These are phyloP conservation scores for Coemansia interrupta DNA, from an alignment of 192 early-diverging fungal species.

Conservation along the genomic window DNA sequence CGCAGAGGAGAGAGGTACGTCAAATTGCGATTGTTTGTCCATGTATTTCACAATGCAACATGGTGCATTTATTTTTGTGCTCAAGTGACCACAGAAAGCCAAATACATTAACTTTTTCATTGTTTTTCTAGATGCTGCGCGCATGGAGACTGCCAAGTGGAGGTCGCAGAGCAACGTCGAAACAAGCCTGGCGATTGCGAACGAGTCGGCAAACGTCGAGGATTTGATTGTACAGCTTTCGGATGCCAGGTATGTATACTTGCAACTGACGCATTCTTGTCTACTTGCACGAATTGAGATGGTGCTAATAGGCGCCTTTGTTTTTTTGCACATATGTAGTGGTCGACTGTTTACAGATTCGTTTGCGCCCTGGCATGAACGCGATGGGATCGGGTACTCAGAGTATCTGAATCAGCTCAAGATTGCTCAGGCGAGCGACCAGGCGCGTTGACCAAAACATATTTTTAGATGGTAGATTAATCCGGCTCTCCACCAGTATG, in stretches of 20 bases:
- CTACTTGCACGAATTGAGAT: background rate
- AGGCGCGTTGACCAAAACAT: background rate
- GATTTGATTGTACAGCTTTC: slow-evolving; percentile 4
- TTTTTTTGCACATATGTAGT: slow-evolving; percentile 22
- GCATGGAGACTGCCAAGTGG: background rate
- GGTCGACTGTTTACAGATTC: slow-evolving; percentile 39
- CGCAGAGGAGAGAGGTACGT: slow-evolving; percentile 1
- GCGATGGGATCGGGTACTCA: slow-evolving; percentile 33
- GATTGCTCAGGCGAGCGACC: slow-evolving; percentile 39
- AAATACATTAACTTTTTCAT: background rate
- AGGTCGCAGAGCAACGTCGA: background rate
- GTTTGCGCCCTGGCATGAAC: slow-evolving; percentile 46
- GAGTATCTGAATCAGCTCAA: slow-evolving; percentile 44
- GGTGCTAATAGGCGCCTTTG: background rate
- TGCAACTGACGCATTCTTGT: background rate
- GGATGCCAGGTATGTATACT: slow-evolving; percentile 8
- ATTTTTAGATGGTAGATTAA: background rate
- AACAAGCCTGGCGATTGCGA: background rate
- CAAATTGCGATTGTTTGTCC: background rate
- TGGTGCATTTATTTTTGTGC: background rate
- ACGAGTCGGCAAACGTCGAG: slow-evolving; percentile 6
- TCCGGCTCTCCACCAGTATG: background rate
- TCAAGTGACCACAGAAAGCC: background rate
- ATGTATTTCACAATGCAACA: background rate
- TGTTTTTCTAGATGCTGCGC: slow-evolving; percentile 5